Conservation (phyloP, 306 rosid genomes). For the Oxytropis ochrocephala region DNA sequence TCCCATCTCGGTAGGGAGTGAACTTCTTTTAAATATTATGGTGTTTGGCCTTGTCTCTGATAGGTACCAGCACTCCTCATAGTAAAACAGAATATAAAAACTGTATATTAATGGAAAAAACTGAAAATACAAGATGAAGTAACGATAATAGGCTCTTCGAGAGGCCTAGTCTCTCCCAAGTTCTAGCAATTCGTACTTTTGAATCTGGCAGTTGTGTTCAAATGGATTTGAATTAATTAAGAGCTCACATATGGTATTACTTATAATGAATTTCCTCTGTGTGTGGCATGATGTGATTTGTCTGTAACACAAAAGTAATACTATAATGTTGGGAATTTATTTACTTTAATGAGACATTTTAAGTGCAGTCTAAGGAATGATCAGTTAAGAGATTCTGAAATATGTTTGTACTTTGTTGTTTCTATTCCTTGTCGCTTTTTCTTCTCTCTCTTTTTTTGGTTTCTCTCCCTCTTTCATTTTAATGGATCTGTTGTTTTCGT, state of each 20-base stretch:
- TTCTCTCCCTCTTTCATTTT: background rate
- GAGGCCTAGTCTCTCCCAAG: too few species aligned
- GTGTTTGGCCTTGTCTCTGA: background rate
- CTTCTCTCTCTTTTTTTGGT: background rate
- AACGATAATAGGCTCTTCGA: too few species aligned
- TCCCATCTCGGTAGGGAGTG: background rate
- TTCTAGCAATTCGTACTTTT: background rate
- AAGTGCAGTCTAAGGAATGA: background rate
- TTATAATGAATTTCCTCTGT: background rate
- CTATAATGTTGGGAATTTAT: background rate
- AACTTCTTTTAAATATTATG: background rate
- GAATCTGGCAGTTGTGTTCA: background rate
- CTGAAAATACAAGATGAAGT: too few species aligned
- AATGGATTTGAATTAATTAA: background rate
- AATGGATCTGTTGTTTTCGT: background rate
- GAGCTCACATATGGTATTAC: background rate
- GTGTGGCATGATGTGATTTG: background rate
- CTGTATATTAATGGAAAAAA: too few species aligned
- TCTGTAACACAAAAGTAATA: background rate
- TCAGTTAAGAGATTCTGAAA: slow-evolving; percentile 13
- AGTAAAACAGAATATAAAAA: too few species aligned
- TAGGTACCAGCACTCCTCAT: too few species aligned
- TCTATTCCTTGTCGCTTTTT: background rate
- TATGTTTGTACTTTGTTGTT: background rate
- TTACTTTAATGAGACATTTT: background rate